These are phyloP conservation scores for Dioszegia hungarica DNA, from an alignment of 768 basidiomycete species.

Conservation along the genomic window DNA sequence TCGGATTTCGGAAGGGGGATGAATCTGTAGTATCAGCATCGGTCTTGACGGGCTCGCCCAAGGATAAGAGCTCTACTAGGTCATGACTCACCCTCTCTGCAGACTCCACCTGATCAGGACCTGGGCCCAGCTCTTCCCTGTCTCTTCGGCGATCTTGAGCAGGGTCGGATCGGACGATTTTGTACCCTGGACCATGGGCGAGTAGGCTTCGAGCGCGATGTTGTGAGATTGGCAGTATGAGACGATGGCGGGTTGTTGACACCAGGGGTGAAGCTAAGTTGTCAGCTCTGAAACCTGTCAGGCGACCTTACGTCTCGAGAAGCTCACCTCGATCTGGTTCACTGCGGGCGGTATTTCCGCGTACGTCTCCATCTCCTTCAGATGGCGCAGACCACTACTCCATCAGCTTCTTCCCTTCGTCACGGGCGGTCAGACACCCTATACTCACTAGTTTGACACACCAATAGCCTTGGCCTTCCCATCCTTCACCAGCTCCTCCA, in stretches of 20 bases:
- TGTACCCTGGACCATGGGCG: constrained; percentile 38
- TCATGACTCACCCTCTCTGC: constrained; percentile 50
- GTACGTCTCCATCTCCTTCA: constrained; percentile 39
- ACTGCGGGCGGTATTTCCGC: constrained; percentile 35
- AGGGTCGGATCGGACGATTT: constrained; percentile 36
- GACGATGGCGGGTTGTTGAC: constrained; percentile 39
- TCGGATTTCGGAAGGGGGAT: constrained; percentile 81
- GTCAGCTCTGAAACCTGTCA: background rate
- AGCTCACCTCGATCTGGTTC: constrained; percentile 42
- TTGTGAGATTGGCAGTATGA: constrained; percentile 33
- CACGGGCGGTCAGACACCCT: background rate
- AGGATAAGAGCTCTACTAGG: background rate
- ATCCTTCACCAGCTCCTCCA: constrained; percentile 35
- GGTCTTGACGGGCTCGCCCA: no score
- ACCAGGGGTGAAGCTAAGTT: constrained; percentile 37
- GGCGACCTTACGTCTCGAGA: background rate
- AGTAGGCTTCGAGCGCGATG: constrained; percentile 44
- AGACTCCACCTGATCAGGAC: constrained; percentile 54
- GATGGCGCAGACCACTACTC: constrained; percentile 37
- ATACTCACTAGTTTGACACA: constrained; percentile 45
- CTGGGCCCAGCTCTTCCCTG: constrained; percentile 50
- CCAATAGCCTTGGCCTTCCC: constrained; percentile 43
- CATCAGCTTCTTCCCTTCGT: background rate
- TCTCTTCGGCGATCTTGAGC: constrained; percentile 35
- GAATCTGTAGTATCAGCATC: constrained; percentile 55